Evolutionary conservation across 129 eudicot species (phyloP).

Genomic region (Flaveria ramosissima): DNA sequence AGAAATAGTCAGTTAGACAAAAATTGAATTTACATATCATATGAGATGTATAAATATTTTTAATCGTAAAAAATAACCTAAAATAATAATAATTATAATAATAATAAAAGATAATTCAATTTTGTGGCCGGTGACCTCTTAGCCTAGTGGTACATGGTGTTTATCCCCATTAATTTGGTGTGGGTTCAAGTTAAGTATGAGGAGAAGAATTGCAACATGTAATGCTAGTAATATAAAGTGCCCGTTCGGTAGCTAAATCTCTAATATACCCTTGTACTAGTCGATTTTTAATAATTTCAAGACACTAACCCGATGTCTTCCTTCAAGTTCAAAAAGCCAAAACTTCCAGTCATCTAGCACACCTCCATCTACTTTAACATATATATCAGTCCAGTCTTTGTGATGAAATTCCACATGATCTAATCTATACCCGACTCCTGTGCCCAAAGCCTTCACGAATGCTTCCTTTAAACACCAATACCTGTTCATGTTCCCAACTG

Average conservation of each 20-base stretch:
- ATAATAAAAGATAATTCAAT: not conserved
- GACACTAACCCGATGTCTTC: slow-evolving; percentile 57
- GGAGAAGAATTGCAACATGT: not conserved
- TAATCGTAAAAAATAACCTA: not conserved
- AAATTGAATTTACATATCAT: slow-evolving; percentile 3
- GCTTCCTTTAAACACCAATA: slow-evolving; percentile 97
- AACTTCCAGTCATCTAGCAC: slow-evolving; percentile 71
- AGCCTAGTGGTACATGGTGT: too few species aligned
- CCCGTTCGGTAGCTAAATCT: not conserved
- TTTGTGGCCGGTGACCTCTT: too few species aligned
- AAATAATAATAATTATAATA: not conserved
- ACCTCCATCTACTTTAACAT: slow-evolving; percentile 56
- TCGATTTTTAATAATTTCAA: not conserved
- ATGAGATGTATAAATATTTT: not conserved
- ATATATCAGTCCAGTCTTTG: slow-evolving; percentile 57
- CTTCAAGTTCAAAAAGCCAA: slow-evolving; percentile 63
- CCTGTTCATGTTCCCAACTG: slow-evolving; percentile 39
- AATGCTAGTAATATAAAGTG: not conserved
- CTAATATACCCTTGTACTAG: not conserved
- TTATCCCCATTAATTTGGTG: too few species aligned
- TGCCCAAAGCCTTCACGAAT: slow-evolving; percentile 82
- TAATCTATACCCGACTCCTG: slow-evolving; percentile 68
- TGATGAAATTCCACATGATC: slow-evolving; percentile 68
- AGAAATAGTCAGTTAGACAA: not conserved
- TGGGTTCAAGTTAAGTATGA: not conserved